phyloP scores from a whole-genome alignment of 108 stramenopile species.

The Skeletonema potamos region DNA sequence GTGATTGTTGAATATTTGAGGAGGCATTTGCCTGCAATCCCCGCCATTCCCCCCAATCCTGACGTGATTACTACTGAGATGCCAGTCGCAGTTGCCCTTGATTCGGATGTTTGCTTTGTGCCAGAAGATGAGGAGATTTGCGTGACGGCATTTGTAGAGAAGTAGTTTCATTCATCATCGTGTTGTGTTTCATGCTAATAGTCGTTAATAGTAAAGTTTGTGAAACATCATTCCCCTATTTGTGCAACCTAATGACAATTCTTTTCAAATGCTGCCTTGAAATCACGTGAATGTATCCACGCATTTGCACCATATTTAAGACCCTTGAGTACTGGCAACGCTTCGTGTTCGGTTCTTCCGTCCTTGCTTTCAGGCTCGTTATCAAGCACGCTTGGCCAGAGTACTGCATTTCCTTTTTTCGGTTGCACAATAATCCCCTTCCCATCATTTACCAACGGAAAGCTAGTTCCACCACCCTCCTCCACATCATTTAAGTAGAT shows the following conservation, averaged over 20 bases:
- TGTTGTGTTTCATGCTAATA: background rate
- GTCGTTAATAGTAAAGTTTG: background rate
- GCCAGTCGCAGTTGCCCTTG: conserved; percentile 16
- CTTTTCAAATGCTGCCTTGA: conserved; percentile 1
- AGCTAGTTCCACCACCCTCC: conserved; percentile 85
- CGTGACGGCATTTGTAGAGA: background rate
- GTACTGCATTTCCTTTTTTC: conserved; percentile 65
- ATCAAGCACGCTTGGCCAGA: conserved; percentile 83
- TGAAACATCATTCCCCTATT: background rate
- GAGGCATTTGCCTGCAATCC: background rate
- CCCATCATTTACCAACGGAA: conserved; percentile 50
- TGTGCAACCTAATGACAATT: background rate
- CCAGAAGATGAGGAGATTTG: conserved; percentile 1
- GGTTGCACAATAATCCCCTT: conserved; percentile 62
- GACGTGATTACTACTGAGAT: conserved; percentile 14
- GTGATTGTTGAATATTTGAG: conserved; percentile 13
- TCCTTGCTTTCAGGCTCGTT: conserved; percentile 62
- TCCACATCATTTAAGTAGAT: conserved; percentile 89
- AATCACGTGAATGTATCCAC: conserved; percentile 87
- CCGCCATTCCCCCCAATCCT: conserved; percentile 8
- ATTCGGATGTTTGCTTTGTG: background rate
- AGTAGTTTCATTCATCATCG: background rate
- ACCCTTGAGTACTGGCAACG: conserved; percentile 75
- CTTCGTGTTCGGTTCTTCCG: conserved; percentile 76
- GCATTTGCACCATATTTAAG: conserved; percentile 89